phyloP scores from a whole-genome alignment of 768 basidiomycete species.

The Pulveroboletus ravenelii region DNA sequence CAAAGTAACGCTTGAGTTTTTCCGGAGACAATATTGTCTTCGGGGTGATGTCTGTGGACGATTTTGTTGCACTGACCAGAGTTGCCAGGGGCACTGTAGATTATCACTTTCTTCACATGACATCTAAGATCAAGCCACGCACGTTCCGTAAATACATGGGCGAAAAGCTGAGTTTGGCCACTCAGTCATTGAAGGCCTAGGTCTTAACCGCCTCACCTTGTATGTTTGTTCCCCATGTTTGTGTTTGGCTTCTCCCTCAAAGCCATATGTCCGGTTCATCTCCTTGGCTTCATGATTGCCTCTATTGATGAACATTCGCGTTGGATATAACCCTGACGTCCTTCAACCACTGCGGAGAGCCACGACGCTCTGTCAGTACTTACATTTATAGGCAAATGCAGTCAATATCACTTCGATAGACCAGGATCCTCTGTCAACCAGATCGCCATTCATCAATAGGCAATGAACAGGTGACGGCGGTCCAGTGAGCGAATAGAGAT shows the following conservation, averaged over 20 bases:
- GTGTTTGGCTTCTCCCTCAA: conserved; percentile 94
- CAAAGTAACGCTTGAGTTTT: conserved; percentile 84
- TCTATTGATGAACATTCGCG: conserved; percentile 86
- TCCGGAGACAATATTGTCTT: conserved; percentile 75
- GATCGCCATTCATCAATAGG: conserved; percentile 89
- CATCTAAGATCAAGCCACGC: conserved; percentile 23
- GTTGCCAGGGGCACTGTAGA: conserved; percentile 82
- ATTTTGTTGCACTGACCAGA: conserved; percentile 69
- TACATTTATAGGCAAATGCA: conserved; percentile 94
- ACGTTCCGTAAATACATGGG: conserved; percentile 90
- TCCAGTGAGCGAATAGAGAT: conserved; percentile 82
- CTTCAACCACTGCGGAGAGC: conserved; percentile 9
- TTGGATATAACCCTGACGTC: conserved; percentile 82
- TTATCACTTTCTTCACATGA: conserved; percentile 4
- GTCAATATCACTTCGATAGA: conserved; percentile 89
- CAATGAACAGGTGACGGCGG: conserved; percentile 82
- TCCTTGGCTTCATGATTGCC: conserved; percentile 97
- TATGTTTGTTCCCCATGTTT: conserved; percentile 96
- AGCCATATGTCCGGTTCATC: conserved; percentile 94
- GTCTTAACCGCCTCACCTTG: conserved; percentile 47
- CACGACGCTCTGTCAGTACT: conserved; percentile 21
- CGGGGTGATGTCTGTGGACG: conserved; percentile 35
- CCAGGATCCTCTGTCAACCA: conserved; percentile 97
- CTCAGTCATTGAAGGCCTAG: neutral
- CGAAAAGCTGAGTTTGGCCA: conserved; percentile 61